A percentile compares a stretch with the other conserved stretches of the same genome.
phyloP scores from a whole-genome alignment of 2,329 filamentous ascomycete species.

The Alternaria sp. region DNA sequence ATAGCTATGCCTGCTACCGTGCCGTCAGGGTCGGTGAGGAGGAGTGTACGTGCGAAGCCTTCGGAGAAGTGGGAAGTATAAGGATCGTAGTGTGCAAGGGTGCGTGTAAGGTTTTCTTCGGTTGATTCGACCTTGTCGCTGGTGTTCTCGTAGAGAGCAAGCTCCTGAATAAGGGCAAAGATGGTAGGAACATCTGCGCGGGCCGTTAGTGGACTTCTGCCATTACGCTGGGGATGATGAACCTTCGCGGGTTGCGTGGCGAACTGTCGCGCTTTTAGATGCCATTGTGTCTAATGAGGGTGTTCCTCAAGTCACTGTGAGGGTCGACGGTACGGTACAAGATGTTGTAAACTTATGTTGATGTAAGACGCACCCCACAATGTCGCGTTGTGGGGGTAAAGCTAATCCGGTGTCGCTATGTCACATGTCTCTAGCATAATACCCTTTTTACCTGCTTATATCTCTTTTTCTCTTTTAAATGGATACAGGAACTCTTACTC shows the following conservation, averaged over 20 bases:
- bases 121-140: constrained; percentile 79
- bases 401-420: not conserved
- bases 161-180: constrained; percentile 79
- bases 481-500: too few relatives aligned
- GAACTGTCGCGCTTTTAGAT: constrained; percentile 54
- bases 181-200: constrained; percentile 79
- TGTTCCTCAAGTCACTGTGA: not conserved
- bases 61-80: constrained; percentile 55
- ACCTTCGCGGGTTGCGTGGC: constrained; percentile 70
- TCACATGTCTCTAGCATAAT: too few relatives aligned
- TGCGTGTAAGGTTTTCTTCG: constrained; percentile 72
- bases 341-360: not conserved
- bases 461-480: too few relatives aligned
- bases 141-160: constrained; percentile 88
- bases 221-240: constrained; percentile 11
- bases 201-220: constrained; percentile 7
- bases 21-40: constrained; percentile 61
- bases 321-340: not conserved
- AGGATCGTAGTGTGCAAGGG: constrained; percentile 76
- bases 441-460: too few relatives aligned
- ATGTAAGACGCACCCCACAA: constrained; percentile 21
- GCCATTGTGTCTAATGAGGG: constrained; percentile 31
- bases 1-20: constrained; percentile 78
- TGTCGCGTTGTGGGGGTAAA: constrained; percentile 22
- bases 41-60: constrained; percentile 77